Percentiles rank a stretch among this genome's conserved stretches.
Conservation (phyloP, 768 basidiomycete genomes). For the Auricularia heimuer region DNA sequence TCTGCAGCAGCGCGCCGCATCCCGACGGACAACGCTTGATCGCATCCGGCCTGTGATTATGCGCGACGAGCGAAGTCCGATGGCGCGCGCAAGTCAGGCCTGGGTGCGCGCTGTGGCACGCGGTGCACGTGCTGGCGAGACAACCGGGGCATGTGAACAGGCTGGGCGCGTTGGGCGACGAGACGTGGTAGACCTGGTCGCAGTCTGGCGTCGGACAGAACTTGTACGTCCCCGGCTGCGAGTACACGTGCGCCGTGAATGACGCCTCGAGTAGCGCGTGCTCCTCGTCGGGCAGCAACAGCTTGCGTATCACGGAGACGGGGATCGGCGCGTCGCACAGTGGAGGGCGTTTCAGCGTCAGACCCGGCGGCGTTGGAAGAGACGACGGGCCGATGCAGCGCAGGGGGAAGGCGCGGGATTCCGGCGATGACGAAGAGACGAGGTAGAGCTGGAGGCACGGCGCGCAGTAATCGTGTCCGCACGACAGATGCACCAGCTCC, state of each 20-base stretch:
- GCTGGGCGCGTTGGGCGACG: conserved; percentile 33
- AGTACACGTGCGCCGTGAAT: conserved; percentile 48
- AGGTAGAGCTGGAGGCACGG: conserved; percentile 53
- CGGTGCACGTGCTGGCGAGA: conserved; percentile 53
- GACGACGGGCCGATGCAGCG: conserved; percentile 44
- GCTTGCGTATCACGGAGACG: conserved; percentile 36
- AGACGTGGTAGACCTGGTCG: conserved; percentile 52
- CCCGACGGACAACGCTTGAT: not conserved
- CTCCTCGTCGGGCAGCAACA: conserved; percentile 46
- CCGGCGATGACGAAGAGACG: conserved; percentile 42
- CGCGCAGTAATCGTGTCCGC: conserved; percentile 63
- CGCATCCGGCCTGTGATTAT: not conserved
- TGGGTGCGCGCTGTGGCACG: conserved; percentile 50
- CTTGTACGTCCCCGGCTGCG: conserved; percentile 49
- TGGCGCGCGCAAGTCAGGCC: conserved; percentile 50
- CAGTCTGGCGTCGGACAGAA: conserved; percentile 79
- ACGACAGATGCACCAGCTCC: conserved; percentile 42
- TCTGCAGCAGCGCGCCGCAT: conserved; percentile 1
- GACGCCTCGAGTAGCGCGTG: conserved; percentile 49
- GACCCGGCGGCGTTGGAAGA: conserved; percentile 27
- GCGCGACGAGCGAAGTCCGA: not conserved
- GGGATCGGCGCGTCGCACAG: conserved; percentile 47
- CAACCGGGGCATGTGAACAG: conserved; percentile 65
- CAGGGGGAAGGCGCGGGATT: conserved; percentile 48
- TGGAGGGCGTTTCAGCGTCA: conserved; percentile 9